Conservation (phyloP, 2,329 filamentous ascomycete species). For the Aplosporella prunicola region DNA sequence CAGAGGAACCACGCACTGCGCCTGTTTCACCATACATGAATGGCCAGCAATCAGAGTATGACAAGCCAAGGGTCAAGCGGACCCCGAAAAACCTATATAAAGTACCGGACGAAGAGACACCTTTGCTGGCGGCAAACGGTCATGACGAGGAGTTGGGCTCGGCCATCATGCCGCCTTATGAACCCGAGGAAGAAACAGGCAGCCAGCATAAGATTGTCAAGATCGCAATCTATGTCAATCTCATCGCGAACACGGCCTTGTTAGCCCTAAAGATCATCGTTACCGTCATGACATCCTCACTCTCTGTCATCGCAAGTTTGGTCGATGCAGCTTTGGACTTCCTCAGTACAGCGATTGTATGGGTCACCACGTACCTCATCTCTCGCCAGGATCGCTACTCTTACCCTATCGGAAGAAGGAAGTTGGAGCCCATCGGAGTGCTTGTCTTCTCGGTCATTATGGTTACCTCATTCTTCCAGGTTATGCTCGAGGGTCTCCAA, state of each 20-base stretch:
- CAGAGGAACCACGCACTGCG: conserved; percentile 49
- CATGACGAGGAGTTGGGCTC: conserved; percentile 33
- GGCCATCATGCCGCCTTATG: conserved; percentile 58
- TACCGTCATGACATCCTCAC: conserved; percentile 66
- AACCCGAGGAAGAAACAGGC: conserved; percentile 60
- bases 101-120: conserved; percentile 54
- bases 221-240: conserved; percentile 81
- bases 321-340: conserved; percentile 76
- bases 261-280: conserved; percentile 69
- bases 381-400: conserved; percentile 62
- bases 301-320: conserved; percentile 70
- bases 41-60: conserved; percentile 5
- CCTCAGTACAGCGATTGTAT: conserved; percentile 71
- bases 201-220: conserved; percentile 67
- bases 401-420: conserved; percentile 68
- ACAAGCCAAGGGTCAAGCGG: conserved; percentile 24
- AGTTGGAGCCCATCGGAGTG: conserved; percentile 70
- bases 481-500: conserved; percentile 60
- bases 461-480: conserved; percentile 76
- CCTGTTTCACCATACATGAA: conserved; percentile 13
- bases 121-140: conserved; percentile 40
- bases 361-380: conserved; percentile 66
- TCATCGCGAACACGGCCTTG: conserved; percentile 66
- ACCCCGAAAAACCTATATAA: conserved; percentile 84
- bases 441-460: conserved; percentile 78